phyloP scores from a whole-genome alignment of 2,329 filamentous ascomycete genomes.

The Fusarium sp. region DNA sequence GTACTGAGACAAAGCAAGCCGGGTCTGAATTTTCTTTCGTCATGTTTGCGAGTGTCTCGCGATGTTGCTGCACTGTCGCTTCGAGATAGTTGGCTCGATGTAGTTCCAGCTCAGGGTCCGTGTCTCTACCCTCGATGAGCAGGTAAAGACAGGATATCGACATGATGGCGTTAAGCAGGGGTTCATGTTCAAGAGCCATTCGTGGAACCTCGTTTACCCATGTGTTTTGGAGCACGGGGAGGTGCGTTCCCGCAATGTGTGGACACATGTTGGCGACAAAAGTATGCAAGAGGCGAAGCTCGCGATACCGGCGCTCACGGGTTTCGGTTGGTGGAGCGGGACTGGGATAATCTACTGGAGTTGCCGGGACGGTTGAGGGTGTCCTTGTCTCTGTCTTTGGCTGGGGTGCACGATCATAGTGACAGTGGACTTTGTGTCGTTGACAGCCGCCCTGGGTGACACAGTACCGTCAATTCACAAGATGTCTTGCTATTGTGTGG shows the following conservation, averaged over 20 bases:
- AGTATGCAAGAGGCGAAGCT: slow-evolving; percentile 41
- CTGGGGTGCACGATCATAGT: slow-evolving; percentile 30
- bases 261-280: slow-evolving; percentile 31
- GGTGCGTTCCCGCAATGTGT: slow-evolving; percentile 36
- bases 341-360: neutral
- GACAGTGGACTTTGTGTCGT: slow-evolving; percentile 34
- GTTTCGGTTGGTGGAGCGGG: slow-evolving; percentile 10
- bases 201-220: slow-evolving; percentile 38
- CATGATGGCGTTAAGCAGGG: slow-evolving; percentile 41
- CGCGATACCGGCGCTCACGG: slow-evolving; percentile 34
- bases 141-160: slow-evolving; percentile 37
- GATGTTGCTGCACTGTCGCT: slow-evolving; percentile 33
- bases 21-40: slow-evolving; percentile 33
- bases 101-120: slow-evolving; percentile 10
- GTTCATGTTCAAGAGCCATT: slow-evolving; percentile 38
- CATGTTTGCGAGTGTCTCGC: slow-evolving; percentile 21
- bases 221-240: slow-evolving; percentile 19
- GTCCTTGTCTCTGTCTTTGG: neutral
- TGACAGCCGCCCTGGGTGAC: slow-evolving; percentile 33
- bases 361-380: neutral
- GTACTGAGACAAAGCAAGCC: slow-evolving; percentile 38
- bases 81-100: slow-evolving; percentile 38
- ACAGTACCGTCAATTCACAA: neutral
- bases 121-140: slow-evolving; percentile 3
- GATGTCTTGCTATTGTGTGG: neutral